Base-by-base conservation (phyloP, 257 asterid species). In the Vinca minor region DNA sequence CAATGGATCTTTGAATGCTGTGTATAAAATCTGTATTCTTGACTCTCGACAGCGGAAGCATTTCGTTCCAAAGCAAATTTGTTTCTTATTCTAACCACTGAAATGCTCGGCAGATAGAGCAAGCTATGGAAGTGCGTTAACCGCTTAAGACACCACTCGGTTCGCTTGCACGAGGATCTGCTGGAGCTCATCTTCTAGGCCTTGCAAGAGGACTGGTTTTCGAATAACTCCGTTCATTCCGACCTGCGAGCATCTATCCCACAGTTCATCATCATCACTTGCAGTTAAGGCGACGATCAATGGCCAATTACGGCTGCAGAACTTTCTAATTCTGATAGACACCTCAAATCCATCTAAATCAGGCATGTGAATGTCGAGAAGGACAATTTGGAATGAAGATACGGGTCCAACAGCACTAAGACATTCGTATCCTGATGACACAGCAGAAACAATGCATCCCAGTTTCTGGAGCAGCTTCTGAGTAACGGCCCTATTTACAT, bases 311-410 rank as follows among this genome's bases (percentile, higher is more conserved):
- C 77, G 81, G 83, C 94, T 87, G 23, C 85, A 21, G n/a, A 81
- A 83, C 72, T 93, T 87, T 28, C 94, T 71, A 59, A 87, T 83
- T 72, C 89, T 85, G 77, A 44, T 65, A 31, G 91, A 64, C 6
- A 93, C 91, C 69, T 93, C 99, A 59, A 72, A 90, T 20, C 95
- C 95, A 62, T 89, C 95, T 64, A 93, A 58, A 69, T 84, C 96
- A 1, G 88, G 84, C 79, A 89, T 70, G 65, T 93, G 89, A 50
- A 87, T 90, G 83, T 93, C 97, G 66, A 93, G 75, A 55, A 93
- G 78, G 58, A 93, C 82, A 45, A 93, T 34, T 72, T 78, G 86
- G 49, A 69, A 77, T 1, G 79, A 67, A 26, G 96, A 74, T 1
- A 38, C 66, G 5, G 90, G 85, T 32, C 87, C 86, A 8, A 93